Evolutionary conservation across 1,139 yeast genomes (phyloP), one percentile per base, ranked within the genome.

Genomic region (Oligophagozyma castellii): DNA sequence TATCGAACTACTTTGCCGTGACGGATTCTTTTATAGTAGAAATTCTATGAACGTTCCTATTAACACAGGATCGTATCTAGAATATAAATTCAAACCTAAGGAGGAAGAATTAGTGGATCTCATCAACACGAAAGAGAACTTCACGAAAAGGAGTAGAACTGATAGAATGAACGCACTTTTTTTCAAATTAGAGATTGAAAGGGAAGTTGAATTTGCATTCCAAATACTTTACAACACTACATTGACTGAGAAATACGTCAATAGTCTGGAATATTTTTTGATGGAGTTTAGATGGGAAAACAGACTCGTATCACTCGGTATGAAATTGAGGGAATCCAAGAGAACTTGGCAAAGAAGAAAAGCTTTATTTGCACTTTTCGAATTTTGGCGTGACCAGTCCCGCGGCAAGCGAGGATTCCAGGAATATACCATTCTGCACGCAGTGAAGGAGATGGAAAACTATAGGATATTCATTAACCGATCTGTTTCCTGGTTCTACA

Each of bases 201-300:
- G 29, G 8, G 55, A 51, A 31, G 41, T 52, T 1, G 48, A 44
- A 22, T 27, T 37, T 19, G 46, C 54, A 1, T 46, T 40, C 29
- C 30, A 35, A 11, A 39, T 49, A 5, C 30, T 51, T 20, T 38
- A 46, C 26, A 40, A 40, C 12, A 48, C 47, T 3, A 48, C 48
- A 2, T 31, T 51, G 19, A 51, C 55, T 3, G 55, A 51, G 34
- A 45, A 40, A 22, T 51, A 49, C 30, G 53, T 51, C 20, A 51
- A 51, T 28, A 44, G 52, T 10, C 33, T 51, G 19, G 55, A 50
- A 30, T 51, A 49, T 31, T 51, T 51, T 28, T 32, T 49, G 12
- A 47, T 51, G 55, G 55, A 51, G 31, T 51, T 51, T 27, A 39
- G 50, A 23, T 51, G 55, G 55, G 55, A 51, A 28, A 51, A 51